Base-by-base conservation (phyloP, 768 basidiomycete genomes). In the Leccinum barrowsii region DNA sequence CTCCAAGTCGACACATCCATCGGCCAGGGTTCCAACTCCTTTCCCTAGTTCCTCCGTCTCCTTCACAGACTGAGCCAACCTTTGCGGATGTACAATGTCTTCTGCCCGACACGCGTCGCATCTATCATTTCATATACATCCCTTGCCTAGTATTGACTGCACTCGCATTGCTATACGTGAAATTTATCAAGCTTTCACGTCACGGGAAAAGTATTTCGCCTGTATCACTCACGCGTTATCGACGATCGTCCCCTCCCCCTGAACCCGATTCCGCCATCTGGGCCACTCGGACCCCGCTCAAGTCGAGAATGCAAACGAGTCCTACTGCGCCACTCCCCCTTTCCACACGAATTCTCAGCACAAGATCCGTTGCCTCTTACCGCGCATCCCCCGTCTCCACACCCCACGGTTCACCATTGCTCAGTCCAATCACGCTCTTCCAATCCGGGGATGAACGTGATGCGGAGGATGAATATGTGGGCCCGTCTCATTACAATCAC, bases 21-120 rank as follows among this genome's bases (percentile, higher is more conserved):
- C 75, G 78, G 34, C 91, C 94, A 2, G 94, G 94, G 3, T 90
- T 95, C 71, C 92, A 95, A 61, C 82, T 97, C 6, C 77, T 97
- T 30, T 89, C 92, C 0, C 75, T 88, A n/a, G 71, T 85, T 32
- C 60, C 77, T 13, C 72, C 77, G 4, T 59, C 63, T 19, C 63
- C 63, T n/a, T 61, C 71, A n/a, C 59, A 67, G 1, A 52, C 60
- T 52, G 59, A 72, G 24, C 68, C 73, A 30, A 83, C 86, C 1
- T 79, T 86, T 59, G 80, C 82, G 22, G 87, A 92, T 63, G 71
- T 73, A n/a, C 80, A 85, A 0, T 97, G 94, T 71, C 74, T 84
- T 65, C 79, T 96, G n/a, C 94, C 94, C 0, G 82, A 90, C 63
- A 85, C 87, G 55, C 73, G 75, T 51, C 75, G 75, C 21, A 80